These are phyloP conservation scores for Phaeomoniella chlamydospora DNA, from an alignment of 2,329 filamentous ascomycete species.

Conservation along the genomic window DNA sequence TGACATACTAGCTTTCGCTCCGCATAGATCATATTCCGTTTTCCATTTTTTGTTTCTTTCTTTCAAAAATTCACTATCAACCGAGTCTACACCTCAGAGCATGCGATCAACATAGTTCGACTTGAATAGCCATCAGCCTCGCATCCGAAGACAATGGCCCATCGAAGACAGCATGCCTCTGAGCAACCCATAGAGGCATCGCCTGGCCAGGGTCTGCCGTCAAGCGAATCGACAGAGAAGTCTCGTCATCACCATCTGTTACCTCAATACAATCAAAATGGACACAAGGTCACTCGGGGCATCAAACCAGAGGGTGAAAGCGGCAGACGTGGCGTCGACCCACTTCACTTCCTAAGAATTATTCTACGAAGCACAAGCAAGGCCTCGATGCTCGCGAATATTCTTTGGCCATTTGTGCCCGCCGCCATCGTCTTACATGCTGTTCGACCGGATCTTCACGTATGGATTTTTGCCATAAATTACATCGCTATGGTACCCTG, in stretches of 20 bases:
- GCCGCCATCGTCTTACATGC: slow-evolving; percentile 54
- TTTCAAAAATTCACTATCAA: too few species aligned
- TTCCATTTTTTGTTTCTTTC: too few species aligned
- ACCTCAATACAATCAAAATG: slow-evolving; percentile 13
- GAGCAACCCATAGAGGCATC: too few species aligned
- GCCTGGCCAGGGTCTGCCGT: too few species aligned
- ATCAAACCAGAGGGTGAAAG: slow-evolving; percentile 48
- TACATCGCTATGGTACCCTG: slow-evolving; percentile 68
- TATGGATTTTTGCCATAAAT: slow-evolving; percentile 54
- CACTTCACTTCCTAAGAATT: slow-evolving; percentile 48
- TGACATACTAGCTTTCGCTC: too few species aligned
- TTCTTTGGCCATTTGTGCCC: slow-evolving; percentile 63
- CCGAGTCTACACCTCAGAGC: too few species aligned
- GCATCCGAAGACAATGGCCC: too few species aligned
- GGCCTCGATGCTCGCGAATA: slow-evolving; percentile 50
- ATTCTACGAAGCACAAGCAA: slow-evolving; percentile 49
- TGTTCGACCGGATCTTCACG: slow-evolving; percentile 38
- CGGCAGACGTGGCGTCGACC: slow-evolving; percentile 51
- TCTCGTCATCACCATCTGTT: slow-evolving; percentile 7
- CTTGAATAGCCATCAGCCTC: too few species aligned
- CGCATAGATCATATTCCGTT: too few species aligned
- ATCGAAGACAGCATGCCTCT: too few species aligned
- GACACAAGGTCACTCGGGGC: slow-evolving; percentile 17
- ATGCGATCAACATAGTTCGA: too few species aligned
- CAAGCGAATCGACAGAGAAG: too few species aligned